phyloP scores from a whole-genome alignment of 768 basidiomycete genomes.

The Leucocoprinus birnbaumii region DNA sequence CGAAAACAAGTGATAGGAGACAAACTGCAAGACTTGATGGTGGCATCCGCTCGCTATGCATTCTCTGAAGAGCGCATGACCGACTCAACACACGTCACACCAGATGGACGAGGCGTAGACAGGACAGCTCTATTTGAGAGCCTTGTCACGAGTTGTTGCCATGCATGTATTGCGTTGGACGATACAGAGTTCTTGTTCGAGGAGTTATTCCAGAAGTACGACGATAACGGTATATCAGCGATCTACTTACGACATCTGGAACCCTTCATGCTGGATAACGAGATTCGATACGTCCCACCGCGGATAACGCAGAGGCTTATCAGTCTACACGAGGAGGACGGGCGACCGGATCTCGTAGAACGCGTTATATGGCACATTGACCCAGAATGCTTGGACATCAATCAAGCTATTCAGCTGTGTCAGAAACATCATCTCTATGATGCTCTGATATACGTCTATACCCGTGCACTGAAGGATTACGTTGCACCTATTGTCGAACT shows the following conservation, averaged over 20 bases:
- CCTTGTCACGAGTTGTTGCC: slow-evolving; percentile 73
- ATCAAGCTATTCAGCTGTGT: slow-evolving; percentile 88
- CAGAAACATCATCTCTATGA: slow-evolving; percentile 84
- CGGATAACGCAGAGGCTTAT: slow-evolving; percentile 85
- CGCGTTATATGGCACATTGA: slow-evolving; percentile 96
- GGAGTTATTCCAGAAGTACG: slow-evolving; percentile 89
- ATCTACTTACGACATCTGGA: slow-evolving; percentile 87
- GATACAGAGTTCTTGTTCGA: slow-evolving; percentile 90
- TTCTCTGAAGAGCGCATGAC: slow-evolving; percentile 96
- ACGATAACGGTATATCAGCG: slow-evolving; percentile 74
- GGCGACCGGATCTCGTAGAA: slow-evolving; percentile 75
- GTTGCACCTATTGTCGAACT: slow-evolving; percentile 87
- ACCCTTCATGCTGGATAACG: slow-evolving; percentile 71
- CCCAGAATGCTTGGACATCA: slow-evolving; percentile 85
- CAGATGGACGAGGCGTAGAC: slow-evolving; percentile 89
- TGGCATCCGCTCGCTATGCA: slow-evolving; percentile 82
- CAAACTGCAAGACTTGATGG: slow-evolving; percentile 80
- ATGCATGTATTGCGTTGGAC: slow-evolving; percentile 75
- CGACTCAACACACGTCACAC: slow-evolving; percentile 79
- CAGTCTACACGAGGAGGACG: slow-evolving; percentile 68
- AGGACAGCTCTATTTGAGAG: slow-evolving; percentile 87
- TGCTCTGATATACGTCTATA: slow-evolving; percentile 93
- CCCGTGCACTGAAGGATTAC: slow-evolving; percentile 82
- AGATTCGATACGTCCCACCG: slow-evolving; percentile 78
- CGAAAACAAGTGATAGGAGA: slow-evolving; percentile 66